Evolutionary conservation across 139 green algal species (phyloP), one percentile per base, ranked within the genome.

Genomic region (Chlamydomonas eustigma): DNA sequence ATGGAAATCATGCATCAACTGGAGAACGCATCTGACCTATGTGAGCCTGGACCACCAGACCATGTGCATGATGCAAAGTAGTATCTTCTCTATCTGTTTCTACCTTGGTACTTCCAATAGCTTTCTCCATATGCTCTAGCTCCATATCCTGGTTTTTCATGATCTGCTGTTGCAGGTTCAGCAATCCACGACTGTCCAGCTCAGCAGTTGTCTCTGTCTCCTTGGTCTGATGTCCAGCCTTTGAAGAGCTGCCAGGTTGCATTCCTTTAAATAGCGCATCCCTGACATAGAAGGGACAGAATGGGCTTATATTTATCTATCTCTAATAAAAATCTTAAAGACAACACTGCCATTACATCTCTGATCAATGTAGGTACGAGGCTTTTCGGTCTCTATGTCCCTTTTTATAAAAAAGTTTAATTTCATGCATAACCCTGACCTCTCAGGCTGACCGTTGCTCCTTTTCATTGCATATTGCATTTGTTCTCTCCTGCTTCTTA

Each of bases 391-490:
- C n/a, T n/a, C 44, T 18, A 58, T 12, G 44, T 18, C 44, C 44
- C 18, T 12, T 58, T 28, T 18, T 58, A 18, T 18, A 12, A 58
- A 58, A 58, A 58, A 58, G 18, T 28, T 58, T 12, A 58, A 58
- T 58, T 58, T 58, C 44, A 28, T 58, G 44, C 12, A 58, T 58
- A 33, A 2, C 33, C 5, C 79, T 2, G 39, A 91, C 86, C 85
- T 90, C 76, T 90, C 82, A 1, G 8, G 33, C 22, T 78, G 76
- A 37, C 72, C 68, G 22, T 64, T 34, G 3, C 78, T 33, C n/a
- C 92, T 83, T 63, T 89, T 91, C 30, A 96, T 78, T 1, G 80
- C 76, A 50, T 84, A 71, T 77, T 92, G 87, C 86, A 97, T 93
- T 37, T 90, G 80, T 73, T 96, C 92, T n/a, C 90, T 79, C 51